Percentiles rank a stretch among this genome's conserved stretches.
phyloP scores from a whole-genome alignment of 352 stramenopile genomes.

The Pythium apleroticum region DNA sequence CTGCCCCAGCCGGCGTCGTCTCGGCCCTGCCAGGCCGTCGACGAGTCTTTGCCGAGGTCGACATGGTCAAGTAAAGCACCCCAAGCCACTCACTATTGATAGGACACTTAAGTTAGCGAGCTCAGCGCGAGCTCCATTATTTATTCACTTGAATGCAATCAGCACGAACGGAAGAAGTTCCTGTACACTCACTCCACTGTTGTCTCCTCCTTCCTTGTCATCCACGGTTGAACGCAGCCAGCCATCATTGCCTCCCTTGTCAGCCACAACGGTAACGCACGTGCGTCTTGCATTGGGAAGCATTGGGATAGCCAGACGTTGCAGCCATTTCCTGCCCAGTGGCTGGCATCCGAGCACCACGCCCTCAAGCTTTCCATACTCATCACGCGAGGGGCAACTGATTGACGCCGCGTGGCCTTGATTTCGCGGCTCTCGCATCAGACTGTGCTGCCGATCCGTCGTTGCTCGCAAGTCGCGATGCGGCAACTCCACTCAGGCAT shows the following conservation, averaged over 20 bases:
- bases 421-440: neutral
- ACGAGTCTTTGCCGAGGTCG: slow-evolving; percentile 77
- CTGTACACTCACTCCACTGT: neutral
- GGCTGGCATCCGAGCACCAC: neutral
- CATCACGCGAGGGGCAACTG: neutral
- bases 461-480: neutral
- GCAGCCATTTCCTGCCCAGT: neutral
- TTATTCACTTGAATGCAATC: slow-evolving; percentile 18
- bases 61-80: slow-evolving; percentile 37
- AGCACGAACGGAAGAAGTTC: slow-evolving; percentile 15
- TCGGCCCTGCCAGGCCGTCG: slow-evolving; percentile 47
- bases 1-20: slow-evolving; percentile 23
- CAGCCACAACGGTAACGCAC: neutral
- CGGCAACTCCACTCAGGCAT: neutral
- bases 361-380: neutral
- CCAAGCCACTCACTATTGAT: slow-evolving; percentile 2
- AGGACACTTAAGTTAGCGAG: slow-evolving; percentile 20
- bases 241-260: neutral
- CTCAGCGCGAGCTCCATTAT: slow-evolving; percentile 14
- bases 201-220: no score
- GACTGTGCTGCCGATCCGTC: slow-evolving; percentile 4
- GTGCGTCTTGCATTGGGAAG: neutral
- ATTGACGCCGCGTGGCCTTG: no score
- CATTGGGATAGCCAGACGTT: neutral
- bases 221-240: neutral